These are phyloP conservation scores for Zygosaccharomyces pseudobailii DNA, from an alignment of 1,139 yeast species.

Conservation along the genomic window DNA sequence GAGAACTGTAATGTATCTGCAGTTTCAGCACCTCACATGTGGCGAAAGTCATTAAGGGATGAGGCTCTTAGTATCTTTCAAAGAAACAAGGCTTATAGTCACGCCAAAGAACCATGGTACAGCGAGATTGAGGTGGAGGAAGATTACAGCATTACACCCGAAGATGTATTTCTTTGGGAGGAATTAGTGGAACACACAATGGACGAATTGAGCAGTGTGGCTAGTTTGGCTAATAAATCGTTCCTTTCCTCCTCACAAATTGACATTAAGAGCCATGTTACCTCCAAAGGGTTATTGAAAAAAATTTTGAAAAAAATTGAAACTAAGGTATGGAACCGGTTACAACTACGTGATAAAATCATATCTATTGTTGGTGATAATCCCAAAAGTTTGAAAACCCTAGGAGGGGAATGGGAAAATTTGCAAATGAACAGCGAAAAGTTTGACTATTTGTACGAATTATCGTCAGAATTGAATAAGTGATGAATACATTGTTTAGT, in stretches of 20 bases:
- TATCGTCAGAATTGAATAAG: background rate
- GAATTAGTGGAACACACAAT: conserved; percentile 3
- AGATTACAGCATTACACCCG: conserved; percentile 10
- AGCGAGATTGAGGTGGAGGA: conserved; percentile 22
- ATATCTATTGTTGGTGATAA: conserved; percentile 5
- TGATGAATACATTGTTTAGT: background rate
- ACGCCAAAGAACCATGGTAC: conserved; percentile 17
- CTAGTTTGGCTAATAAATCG: background rate
- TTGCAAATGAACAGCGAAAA: conserved; percentile 5
- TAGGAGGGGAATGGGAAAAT: conserved; percentile 12
- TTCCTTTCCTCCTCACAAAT: conserved; percentile 2
- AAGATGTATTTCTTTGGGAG: conserved; percentile 5
- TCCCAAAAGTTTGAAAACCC: background rate
- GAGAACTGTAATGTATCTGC: background rate
- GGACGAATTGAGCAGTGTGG: background rate
- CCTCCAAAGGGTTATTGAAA: background rate
- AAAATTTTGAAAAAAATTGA: conserved; percentile 5
- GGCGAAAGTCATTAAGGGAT: conserved; percentile 11
- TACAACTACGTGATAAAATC: conserved; percentile 8
- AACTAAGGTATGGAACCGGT: conserved; percentile 5
- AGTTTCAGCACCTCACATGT: background rate
- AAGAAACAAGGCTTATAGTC: conserved; percentile 1
- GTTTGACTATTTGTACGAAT: conserved; percentile 3
- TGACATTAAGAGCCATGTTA: background rate
- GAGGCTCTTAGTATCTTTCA: conserved; percentile 2